These are phyloP conservation scores for Aspergillus baeticus DNA, from an alignment of 495 filamentous ascomycete species.

Conservation along the genomic window DNA sequence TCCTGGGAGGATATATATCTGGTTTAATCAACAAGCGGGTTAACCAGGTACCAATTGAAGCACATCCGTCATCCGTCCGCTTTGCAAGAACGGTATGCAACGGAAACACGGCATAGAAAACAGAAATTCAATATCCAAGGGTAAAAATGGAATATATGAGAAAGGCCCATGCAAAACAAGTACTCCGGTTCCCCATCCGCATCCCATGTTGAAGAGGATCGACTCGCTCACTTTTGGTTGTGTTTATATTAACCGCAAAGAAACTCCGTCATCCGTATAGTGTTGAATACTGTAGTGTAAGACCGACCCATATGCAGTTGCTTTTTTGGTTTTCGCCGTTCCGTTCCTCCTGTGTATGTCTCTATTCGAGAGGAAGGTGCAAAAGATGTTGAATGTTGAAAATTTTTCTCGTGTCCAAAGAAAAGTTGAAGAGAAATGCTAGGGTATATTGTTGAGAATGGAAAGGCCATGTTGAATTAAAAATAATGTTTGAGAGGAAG, in stretches of 20 bases:
- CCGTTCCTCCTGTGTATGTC: not conserved
- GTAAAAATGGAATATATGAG: constrained; percentile 4
- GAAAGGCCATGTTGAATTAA: constrained; percentile 47
- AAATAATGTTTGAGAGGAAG: constrained; percentile 43
- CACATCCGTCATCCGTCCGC: not conserved
- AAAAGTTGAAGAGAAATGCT: constrained; percentile 21
- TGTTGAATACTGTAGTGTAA: constrained; percentile 28
- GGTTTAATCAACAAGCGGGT: not conserved
- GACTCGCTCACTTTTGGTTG: constrained; percentile 18
- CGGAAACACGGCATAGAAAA: constrained; percentile 5
- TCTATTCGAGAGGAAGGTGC: not conserved
- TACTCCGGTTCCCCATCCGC: constrained; percentile 16
- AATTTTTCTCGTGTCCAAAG: constrained; percentile 21
- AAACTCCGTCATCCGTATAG: constrained; percentile 26
- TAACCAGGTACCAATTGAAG: not conserved
- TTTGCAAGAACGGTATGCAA: not conserved
- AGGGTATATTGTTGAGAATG: constrained; percentile 35
- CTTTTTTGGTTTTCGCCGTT: not conserved
- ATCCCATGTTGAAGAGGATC: constrained; percentile 34
- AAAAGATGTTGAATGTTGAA: constrained; percentile 38
- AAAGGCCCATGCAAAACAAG: constrained; percentile 11
- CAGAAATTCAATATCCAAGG: constrained; percentile 13
- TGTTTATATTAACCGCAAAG: constrained; percentile 14
- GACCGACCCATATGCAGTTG: constrained; percentile 4
- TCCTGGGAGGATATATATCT: too few relatives aligned